Percentiles rank a stretch among this genome's conserved stretches.
Conservation (phyloP, 1,139 yeast genomes). For the Eremothecium coryli region DNA sequence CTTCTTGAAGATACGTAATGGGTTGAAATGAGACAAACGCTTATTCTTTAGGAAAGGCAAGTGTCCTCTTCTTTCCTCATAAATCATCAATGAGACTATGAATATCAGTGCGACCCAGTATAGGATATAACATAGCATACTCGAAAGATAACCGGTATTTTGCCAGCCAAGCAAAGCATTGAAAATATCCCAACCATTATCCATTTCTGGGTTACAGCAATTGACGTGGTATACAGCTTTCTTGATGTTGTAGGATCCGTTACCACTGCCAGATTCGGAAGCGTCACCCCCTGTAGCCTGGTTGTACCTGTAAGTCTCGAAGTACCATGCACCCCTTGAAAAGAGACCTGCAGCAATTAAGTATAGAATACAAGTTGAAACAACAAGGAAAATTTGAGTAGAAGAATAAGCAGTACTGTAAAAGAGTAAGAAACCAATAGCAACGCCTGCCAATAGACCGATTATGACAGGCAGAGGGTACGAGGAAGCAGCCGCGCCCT, state of each 20-base stretch:
- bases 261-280: conserved; percentile 80
- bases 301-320: conserved; percentile 58
- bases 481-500: conserved; percentile 46
- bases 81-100: conserved; percentile 51
- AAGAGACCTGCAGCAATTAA: conserved; percentile 81
- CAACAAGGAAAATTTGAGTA: conserved; percentile 67
- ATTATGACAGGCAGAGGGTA: conserved; percentile 78
- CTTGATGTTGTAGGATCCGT: conserved; percentile 76
- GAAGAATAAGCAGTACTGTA: conserved; percentile 66
- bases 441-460: conserved; percentile 66
- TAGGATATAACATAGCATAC: conserved; percentile 71
- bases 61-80: conserved; percentile 61
- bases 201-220: conserved; percentile 84
- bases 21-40: conserved; percentile 51
- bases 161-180: conserved; percentile 86
- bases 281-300: conserved; percentile 77
- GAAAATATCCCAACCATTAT: conserved; percentile 90
- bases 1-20: conserved; percentile 63
- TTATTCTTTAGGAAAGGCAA: conserved; percentile 49
- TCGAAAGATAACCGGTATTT: conserved; percentile 83
- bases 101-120: conserved; percentile 66
- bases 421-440: conserved; percentile 60
- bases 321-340: conserved; percentile 84
- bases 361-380: conserved; percentile 74
- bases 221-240: conserved; percentile 86